Percentiles rank a stretch among this genome's conserved stretches.
phyloP scores from a whole-genome alignment of 768 basidiomycete species.

The Postia placenta region DNA sequence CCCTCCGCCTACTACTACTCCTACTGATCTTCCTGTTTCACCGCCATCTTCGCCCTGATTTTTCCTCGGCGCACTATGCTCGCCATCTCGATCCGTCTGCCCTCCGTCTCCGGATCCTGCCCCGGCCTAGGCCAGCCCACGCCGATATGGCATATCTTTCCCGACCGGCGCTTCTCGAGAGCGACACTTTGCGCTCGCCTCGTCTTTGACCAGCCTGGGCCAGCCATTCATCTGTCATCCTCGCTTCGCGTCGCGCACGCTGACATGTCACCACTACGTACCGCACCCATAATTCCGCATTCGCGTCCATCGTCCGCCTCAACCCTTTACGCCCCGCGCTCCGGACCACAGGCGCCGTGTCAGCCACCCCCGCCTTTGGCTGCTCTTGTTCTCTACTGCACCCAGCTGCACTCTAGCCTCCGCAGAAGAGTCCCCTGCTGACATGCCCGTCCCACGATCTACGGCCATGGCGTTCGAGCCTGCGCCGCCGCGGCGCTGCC shows the following conservation, averaged over 20 bases:
- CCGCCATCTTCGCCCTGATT: too few species aligned
- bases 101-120: too few species aligned
- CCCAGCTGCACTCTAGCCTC: not conserved
- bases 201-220: not conserved
- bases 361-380: not conserved
- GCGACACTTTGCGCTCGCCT: too few species aligned
- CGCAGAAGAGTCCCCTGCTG: not conserved
- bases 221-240: not conserved
- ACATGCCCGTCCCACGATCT: not conserved
- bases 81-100: too few species aligned
- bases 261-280: not conserved
- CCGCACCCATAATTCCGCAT: not conserved
- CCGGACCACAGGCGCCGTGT: not conserved
- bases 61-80: too few species aligned
- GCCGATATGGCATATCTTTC: too few species aligned
- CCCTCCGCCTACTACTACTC: too few species aligned
- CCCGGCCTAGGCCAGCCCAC: too few species aligned
- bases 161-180: too few species aligned
- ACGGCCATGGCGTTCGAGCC: too few species aligned
- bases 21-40: too few species aligned
- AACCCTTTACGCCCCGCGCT: not conserved
- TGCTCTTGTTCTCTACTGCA: not conserved
- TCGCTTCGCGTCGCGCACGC: not conserved
- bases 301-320: not conserved
- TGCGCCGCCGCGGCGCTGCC: too few species aligned